Evolutionary conservation across 2,329 filamentous ascomycete genomes (phyloP), one percentile per base, ranked within the genome.

Genomic region (Chrysoporthe puriensis): DNA sequence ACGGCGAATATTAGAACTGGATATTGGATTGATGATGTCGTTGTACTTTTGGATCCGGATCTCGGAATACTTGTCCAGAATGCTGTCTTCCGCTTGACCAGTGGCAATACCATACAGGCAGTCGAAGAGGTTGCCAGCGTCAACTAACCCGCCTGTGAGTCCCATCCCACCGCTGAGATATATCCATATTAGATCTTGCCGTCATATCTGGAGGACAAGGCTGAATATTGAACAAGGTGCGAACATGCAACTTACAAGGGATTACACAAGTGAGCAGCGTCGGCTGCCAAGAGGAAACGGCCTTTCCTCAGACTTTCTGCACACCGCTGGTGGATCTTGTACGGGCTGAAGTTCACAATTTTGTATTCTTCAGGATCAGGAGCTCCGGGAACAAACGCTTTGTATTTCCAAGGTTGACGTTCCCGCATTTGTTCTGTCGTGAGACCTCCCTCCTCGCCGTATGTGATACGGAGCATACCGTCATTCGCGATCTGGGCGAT

Each of bases 251-350:
- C 77, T 71, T 70, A 81, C 78, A 84, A 84, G 26, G 83, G 82
- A 69, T 85, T 84, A 71, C 83, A 84, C n/a, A 85, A 70, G 74
- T 86, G 84, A 7, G 83, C 84, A 18, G 84, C 83, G 72, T 85
- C 84, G 0, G 83, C 83, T 2, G 82, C 83, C 3, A 86, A 76
- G 16, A 84, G n/a, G 52, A 85, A 75, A 26, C 80, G 78, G 0
- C 83, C 83, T 1, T 83, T 80, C 9, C 83, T 74, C 73, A 85
- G 83, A 48, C 75, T 80, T 32, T 79, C 78, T 2, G 82, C 83
- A 63, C 82, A 82, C 36, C 84, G 77, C 73, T 85, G 83, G 69
- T 86, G 84, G 40, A 85, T 76, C 66, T 80, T 82, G 72, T 85
- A 85, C 2, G 81, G 82, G 69, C 78, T 83, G 72, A 83, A 80